Base-by-base conservation (phyloP, 2,329 filamentous ascomycete genomes). In the Pseudogymnoascus sp. region DNA sequence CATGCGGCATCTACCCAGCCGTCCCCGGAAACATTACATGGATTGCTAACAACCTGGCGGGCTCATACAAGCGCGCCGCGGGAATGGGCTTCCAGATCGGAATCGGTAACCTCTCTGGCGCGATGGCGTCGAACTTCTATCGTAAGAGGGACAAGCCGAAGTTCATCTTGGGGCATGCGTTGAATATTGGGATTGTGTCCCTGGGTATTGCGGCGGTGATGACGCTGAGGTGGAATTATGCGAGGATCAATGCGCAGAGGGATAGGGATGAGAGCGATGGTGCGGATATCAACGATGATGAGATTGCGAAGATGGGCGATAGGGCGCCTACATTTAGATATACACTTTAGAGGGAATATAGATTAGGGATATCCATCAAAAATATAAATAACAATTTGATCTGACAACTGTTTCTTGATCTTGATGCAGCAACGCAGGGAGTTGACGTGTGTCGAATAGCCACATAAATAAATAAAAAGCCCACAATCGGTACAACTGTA, bases 41-140 rank as follows among this genome's bases (percentile, higher is more conserved):
- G 72, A 80, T 87, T 36, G 78, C 79, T 1, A 82, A 80, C 65
- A 85, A 86, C 63, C 79, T 86, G 0, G 78, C 78, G 1, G 84
- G 85, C 0, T 79, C 85, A 9, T 78, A 78, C 63, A 80, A 80
- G 66, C 79, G 86, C 4, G 81, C 81, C 7, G 82, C 80, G 0
- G 86, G 85, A 1, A 88, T 88, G 81, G 86, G 85, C 0, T 75
- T 88, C 11, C 84, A 86, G 43, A 87, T 88, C 60, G 83, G 82
- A 0, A 68, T 85, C 12, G 86, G 85, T 0, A 88, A 88, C 63
- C 72, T 84, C 2, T 81, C 79, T 9, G 81, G 81, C 1, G 87
- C 86, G 1, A 88, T 90, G 82, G 85, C 87, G 0, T 87, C 85
- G 4, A 90, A 90, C 69, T 89, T 90, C 68, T 91, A 90, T 68